Conservation (phyloP, 164 flowering plant species). For the Tetracentron sinense region DNA sequence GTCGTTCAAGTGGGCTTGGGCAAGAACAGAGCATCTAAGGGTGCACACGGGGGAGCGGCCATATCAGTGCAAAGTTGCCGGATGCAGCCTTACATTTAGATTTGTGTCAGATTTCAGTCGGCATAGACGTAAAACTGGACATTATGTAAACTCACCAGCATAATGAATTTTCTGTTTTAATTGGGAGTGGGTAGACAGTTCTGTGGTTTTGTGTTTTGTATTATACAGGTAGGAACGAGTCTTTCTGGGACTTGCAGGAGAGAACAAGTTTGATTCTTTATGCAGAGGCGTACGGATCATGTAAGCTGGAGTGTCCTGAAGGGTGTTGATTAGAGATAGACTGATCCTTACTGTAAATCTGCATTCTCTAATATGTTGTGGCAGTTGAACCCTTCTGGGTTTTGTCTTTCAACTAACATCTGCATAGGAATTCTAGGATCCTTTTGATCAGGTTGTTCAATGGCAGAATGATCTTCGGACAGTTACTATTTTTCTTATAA, state of each 20-base stretch:
- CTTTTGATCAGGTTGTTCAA: too few relatives aligned
- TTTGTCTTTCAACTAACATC: too few relatives aligned
- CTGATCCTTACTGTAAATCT: background rate
- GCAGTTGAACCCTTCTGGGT: too few relatives aligned
- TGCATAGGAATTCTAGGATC: too few relatives aligned
- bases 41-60: slow-evolving; percentile 94
- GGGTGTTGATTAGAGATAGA: background rate
- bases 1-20: slow-evolving; percentile 99
- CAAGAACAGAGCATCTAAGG: slow-evolving; percentile 80
- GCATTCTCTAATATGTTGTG: too few relatives aligned
- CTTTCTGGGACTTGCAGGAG: slow-evolving; percentile 1
- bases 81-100: slow-evolving; percentile 82
- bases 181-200: too few relatives aligned
- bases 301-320: background rate
- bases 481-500: too few relatives aligned
- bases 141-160: slow-evolving; percentile 29
- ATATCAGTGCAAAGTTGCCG: slow-evolving; percentile 65
- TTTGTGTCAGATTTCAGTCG: slow-evolving; percentile 86
- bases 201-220: too few relatives aligned
- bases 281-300: background rate
- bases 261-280: slow-evolving; percentile 5
- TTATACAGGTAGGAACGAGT: background rate
- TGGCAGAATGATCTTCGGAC: too few relatives aligned
- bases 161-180: too few relatives aligned
- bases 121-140: slow-evolving; percentile 84